phyloP scores from a whole-genome alignment of 768 basidiomycete species.

The Suillus occidentalis region DNA sequence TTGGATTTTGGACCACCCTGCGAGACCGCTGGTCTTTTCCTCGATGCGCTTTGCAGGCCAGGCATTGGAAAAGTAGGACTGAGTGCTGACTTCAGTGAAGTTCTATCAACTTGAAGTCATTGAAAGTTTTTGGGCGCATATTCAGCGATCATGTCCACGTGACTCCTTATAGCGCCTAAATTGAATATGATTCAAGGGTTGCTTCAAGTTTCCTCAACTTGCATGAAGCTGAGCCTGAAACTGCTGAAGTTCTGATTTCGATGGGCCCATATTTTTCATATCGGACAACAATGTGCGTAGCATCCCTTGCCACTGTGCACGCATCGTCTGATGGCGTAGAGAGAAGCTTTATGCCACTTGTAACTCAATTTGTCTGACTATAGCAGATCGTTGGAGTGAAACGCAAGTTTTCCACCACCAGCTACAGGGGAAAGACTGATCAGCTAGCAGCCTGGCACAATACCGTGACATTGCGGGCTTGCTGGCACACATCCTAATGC shows the following conservation, averaged over 20 bases:
- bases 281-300: neutral
- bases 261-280: neutral
- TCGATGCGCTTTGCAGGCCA: constrained; percentile 39
- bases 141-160: neutral
- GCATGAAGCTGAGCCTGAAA: neutral
- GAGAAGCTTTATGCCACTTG: neutral
- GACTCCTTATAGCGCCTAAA: neutral
- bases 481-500: neutral
- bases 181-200: no score
- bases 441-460: neutral
- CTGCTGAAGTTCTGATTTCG: neutral
- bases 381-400: neutral
- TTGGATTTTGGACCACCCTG: constrained; percentile 52
- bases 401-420: neutral
- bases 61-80: constrained; percentile 34
- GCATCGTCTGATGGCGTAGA: neutral
- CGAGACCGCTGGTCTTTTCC: constrained; percentile 50
- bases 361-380: neutral
- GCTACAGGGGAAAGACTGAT: neutral
- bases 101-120: neutral
- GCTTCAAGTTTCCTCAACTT: no score
- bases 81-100: neutral
- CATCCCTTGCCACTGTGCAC: neutral
- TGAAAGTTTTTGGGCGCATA: constrained; percentile 3
- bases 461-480: neutral